These are phyloP conservation scores for Juncus effusus DNA, from an alignment of 176 grass and related monocot genomes.

Conservation along the genomic window DNA sequence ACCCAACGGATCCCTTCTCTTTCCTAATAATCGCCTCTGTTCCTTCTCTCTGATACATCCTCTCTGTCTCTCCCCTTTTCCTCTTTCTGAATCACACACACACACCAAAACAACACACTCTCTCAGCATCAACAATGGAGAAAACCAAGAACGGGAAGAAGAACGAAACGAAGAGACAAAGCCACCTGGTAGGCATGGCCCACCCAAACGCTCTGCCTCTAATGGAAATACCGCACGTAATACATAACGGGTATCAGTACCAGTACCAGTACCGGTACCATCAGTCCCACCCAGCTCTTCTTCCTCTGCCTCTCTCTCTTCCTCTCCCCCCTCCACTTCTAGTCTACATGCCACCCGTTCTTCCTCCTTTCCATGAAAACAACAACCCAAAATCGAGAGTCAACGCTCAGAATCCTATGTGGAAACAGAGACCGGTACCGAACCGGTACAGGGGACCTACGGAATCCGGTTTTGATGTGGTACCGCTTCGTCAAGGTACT, in stretches of 20 bases:
- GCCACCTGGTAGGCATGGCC: background rate
- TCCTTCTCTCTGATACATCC: conserved; percentile 24
- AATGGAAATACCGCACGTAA: conserved; percentile 34
- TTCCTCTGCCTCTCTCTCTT: conserved; percentile 59
- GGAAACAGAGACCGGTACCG: conserved; percentile 45
- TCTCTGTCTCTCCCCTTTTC: conserved; percentile 18
- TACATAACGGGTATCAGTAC: conserved; percentile 24
- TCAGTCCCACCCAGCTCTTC: conserved; percentile 69
- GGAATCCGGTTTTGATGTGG: conserved; percentile 42
- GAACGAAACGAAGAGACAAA: conserved; percentile 9
- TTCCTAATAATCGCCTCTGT: background rate
- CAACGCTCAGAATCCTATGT: conserved; percentile 28
- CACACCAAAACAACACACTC: conserved; percentile 14
- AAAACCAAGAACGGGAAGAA: conserved; percentile 39
- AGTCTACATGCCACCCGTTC: conserved; percentile 40
- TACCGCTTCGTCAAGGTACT: conserved; percentile 52
- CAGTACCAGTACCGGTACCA: conserved; percentile 42
- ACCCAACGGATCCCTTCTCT: conserved; percentile 25
- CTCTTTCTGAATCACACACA: conserved; percentile 14
- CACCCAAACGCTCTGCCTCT: conserved; percentile 19
- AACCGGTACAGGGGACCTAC: conserved; percentile 35
- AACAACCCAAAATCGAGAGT: conserved; percentile 41
- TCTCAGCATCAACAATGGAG: conserved; percentile 19
- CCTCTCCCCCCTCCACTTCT: conserved; percentile 61
- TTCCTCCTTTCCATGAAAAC: conserved; percentile 35